Conservation (phyloP, 2,329 filamentous ascomycete species). For the Colletotrichum graminicola region DNA sequence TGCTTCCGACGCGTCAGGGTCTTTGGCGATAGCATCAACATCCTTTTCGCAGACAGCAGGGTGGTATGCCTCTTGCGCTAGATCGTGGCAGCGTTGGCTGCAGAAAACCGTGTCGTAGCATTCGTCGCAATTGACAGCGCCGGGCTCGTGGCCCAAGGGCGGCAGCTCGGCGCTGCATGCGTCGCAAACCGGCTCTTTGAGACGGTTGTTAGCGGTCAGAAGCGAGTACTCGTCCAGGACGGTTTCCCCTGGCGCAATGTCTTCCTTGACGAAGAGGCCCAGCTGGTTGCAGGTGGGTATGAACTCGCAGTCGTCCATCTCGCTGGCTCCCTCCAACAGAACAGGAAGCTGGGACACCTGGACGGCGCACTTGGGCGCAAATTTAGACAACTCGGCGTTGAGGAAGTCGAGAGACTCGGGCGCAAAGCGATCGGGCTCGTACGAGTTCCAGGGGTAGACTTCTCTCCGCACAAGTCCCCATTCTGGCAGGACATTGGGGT, state of each 20-base stretch:
- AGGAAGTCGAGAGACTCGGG: conserved; percentile 76
- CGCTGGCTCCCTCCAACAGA: conserved; percentile 69
- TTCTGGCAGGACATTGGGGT: conserved; percentile 72
- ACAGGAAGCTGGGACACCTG: conserved; percentile 81
- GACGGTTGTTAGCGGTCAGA: conserved; percentile 87
- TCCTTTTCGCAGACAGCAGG: conserved; percentile 76
- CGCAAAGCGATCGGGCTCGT: conserved; percentile 78
- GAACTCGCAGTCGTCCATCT: conserved; percentile 61
- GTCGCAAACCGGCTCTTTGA: conserved; percentile 90
- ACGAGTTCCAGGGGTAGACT: conserved; percentile 77
- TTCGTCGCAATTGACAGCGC: conserved; percentile 68
- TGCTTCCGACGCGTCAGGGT: conserved; percentile 69
- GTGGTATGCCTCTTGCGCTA: conserved; percentile 72
- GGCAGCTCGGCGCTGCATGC: conserved; percentile 85
- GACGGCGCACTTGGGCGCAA: conserved; percentile 87
- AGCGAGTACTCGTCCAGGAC: conserved; percentile 87
- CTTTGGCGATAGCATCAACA: conserved; percentile 74
- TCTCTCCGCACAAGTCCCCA: conserved; percentile 77
- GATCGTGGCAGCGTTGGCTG: conserved; percentile 68
- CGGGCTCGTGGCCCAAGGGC: conserved; percentile 61
- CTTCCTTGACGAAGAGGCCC: conserved; percentile 87
- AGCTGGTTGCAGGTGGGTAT: conserved; percentile 79
- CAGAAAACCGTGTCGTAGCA: conserved; percentile 78
- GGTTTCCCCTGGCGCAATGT: conserved; percentile 80
- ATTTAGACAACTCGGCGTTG: conserved; percentile 75